Evolutionary conservation across 2,329 filamentous ascomycete genomes (phyloP), one percentile per base, ranked within the genome.

Genomic region (Torrubiella hemipterigena): DNA sequence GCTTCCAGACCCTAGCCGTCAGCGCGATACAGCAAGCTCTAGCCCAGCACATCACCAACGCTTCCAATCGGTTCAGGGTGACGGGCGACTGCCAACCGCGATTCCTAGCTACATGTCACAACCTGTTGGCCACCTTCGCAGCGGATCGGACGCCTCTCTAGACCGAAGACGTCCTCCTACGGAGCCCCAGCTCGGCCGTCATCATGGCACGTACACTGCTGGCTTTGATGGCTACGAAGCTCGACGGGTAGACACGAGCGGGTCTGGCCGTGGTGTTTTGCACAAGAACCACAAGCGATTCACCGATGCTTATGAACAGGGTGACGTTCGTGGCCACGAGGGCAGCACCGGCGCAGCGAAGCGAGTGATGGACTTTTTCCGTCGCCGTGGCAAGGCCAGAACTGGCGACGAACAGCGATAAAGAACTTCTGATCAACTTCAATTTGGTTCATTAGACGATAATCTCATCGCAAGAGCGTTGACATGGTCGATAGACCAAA

Each of bases 281-380:
- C 81, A 91, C 47, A 94, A 93, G 61, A 80, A 77, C 53, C 81
- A 81, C 55, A 86, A 89, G 56, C 76, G 86, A 42, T 94, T 98
- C 45, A 78, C 73, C 2, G 86, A 95, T 46, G 85, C 82, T 3
- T 95, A 93, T 51, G 85, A 94, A 38, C 80, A 84, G 42, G 70
- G 73, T 30, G 69, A 68, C 38, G 67, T 61, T 21, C 65, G 67
- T 32, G 73, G 77, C 31, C 77, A 86, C 47, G 77, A 77, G 19
- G 89, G 89, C 27, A 93, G 82, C 54, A 89, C 78, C 41, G 84
- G 84, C 34, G 82, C 86, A 4, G 86, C 87, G 11, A 80, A 87
- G 52, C 77, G 85, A 50, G 91, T 98, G 23, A 96, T 98, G 87
- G 89, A 98, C 59, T 94, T 96, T 57, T 98, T 98, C 65, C 72